These are phyloP conservation scores for Podospora bellae-mahoneyi DNA, from an alignment of 495 filamentous ascomycete genomes.

Conservation along the genomic window DNA sequence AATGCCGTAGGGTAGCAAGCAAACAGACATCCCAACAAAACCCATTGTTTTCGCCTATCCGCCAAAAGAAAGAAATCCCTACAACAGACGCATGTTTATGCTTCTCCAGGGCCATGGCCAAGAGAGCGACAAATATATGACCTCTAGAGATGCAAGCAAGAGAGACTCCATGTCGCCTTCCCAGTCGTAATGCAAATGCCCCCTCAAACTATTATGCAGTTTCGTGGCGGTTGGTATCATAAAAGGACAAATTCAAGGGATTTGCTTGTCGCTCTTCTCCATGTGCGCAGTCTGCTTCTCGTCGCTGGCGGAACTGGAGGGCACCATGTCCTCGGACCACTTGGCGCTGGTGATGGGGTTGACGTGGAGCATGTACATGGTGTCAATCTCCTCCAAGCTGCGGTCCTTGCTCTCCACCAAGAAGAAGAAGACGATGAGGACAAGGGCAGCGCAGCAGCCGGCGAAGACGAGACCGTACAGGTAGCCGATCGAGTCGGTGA, in stretches of 20 bases:
- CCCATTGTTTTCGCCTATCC: background rate
- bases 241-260: background rate
- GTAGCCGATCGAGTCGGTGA: slow-evolving; percentile 70
- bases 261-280: slow-evolving; percentile 7
- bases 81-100: slow-evolving; percentile 1
- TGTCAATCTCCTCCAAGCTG: slow-evolving; percentile 63
- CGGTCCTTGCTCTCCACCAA: slow-evolving; percentile 56
- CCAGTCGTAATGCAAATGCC: background rate
- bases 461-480: slow-evolving; percentile 84
- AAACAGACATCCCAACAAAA: background rate
- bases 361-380: slow-evolving; percentile 75
- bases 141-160: slow-evolving; percentile 3
- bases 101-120: slow-evolving; percentile 4
- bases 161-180: background rate
- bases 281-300: slow-evolving; percentile 8
- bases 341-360: slow-evolving; percentile 50
- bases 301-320: slow-evolving; percentile 8
- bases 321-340: slow-evolving; percentile 19
- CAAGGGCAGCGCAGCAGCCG: slow-evolving; percentile 62
- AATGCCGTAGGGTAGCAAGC: background rate
- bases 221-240: background rate
- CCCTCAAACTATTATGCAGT: background rate
- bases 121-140: background rate
- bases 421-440: slow-evolving; percentile 77
- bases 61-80: background rate